Conservation (phyloP, 768 basidiomycete genomes). For the Trametopsis cervina region DNA sequence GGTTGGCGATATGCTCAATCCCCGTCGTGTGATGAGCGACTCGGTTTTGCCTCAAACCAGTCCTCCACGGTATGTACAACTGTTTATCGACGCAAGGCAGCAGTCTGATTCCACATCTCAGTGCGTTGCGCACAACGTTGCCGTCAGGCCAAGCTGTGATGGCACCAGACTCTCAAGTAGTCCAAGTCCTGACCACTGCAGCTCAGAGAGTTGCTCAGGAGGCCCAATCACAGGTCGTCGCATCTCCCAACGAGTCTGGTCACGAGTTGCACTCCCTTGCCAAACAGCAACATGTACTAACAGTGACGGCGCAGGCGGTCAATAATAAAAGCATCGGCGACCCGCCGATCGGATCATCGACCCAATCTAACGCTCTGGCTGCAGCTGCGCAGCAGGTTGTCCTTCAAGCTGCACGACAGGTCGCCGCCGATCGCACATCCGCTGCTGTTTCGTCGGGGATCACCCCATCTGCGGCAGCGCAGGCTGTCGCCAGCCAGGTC, state of each 20-base stretch:
- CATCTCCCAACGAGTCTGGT: slow-evolving; percentile 36
- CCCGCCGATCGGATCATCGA: slow-evolving; percentile 32
- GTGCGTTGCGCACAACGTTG: slow-evolving; percentile 27
- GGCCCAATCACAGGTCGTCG: slow-evolving; percentile 60
- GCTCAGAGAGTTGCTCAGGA: slow-evolving; percentile 75
- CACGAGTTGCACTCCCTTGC: slow-evolving; percentile 59
- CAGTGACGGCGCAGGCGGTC: slow-evolving; percentile 65
- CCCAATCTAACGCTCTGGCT: slow-evolving; percentile 51
- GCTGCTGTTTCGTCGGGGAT: slow-evolving; percentile 36
- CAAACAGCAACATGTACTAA: slow-evolving; percentile 77
- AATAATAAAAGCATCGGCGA: slow-evolving; percentile 61
- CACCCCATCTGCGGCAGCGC: slow-evolving; percentile 19
- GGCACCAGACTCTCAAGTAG: slow-evolving; percentile 61
- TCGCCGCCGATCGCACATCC: slow-evolving; percentile 44
- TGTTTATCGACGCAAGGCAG: too few species aligned
- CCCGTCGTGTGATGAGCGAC: slow-evolving; percentile 37
- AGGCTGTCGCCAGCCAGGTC: slow-evolving; percentile 27
- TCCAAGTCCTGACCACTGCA: slow-evolving; percentile 69
- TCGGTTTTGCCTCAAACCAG: slow-evolving; percentile 28
- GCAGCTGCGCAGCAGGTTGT: slow-evolving; percentile 80
- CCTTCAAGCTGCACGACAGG: slow-evolving; percentile 62
- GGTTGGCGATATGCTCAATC: slow-evolving; percentile 33
- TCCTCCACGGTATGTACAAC: slow-evolving; percentile 20
- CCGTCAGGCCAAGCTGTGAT: slow-evolving; percentile 28
- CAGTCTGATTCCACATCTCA: background rate